phyloP scores from a whole-genome alignment of 2,329 filamentous ascomycete genomes.

The Stemphylium vesicarium region DNA sequence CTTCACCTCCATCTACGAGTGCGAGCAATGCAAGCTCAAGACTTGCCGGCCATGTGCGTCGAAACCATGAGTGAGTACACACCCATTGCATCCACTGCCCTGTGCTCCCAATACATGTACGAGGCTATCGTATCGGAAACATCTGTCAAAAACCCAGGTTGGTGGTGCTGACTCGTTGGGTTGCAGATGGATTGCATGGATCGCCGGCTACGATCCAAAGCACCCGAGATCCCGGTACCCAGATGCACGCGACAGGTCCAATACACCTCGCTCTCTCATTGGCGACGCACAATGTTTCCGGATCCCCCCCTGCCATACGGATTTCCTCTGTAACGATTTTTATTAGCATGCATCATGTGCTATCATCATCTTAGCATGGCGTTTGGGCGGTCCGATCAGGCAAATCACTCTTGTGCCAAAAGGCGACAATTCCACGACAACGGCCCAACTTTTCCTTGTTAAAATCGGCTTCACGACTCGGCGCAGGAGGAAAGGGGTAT shows the following conservation, averaged over 20 bases:
- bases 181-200: constrained; percentile 32
- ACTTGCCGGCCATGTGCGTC: constrained; percentile 55
- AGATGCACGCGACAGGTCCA: constrained; percentile 18
- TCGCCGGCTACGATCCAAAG: constrained; percentile 33
- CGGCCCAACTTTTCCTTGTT: constrained; percentile 24
- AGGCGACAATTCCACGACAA: constrained; percentile 32
- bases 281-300: constrained; percentile 11
- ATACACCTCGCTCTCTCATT: constrained; percentile 14
- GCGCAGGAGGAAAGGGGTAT: constrained; percentile 42
- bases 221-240: constrained; percentile 19
- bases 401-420: constrained; percentile 24
- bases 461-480: constrained; percentile 27
- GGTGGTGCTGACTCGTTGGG: constrained; percentile 32
- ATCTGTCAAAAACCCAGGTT: constrained; percentile 20
- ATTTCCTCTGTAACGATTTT: constrained; percentile 14
- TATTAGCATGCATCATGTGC: constrained; percentile 25
- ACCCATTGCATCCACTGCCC: neutral
- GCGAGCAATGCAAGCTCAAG: constrained; percentile 59
- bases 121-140: constrained; percentile 19
- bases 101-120: constrained; percentile 11
- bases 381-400: constrained; percentile 36
- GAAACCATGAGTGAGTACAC: constrained; percentile 49
- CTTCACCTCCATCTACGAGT: constrained; percentile 60
- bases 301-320: constrained; percentile 12
- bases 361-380: constrained; percentile 46